Percentiles rank a stretch among this genome's conserved stretches.
Evolutionary conservation across 257 asterid genomes (phyloP).

Genomic region (Craterostigma plantagineum): DNA sequence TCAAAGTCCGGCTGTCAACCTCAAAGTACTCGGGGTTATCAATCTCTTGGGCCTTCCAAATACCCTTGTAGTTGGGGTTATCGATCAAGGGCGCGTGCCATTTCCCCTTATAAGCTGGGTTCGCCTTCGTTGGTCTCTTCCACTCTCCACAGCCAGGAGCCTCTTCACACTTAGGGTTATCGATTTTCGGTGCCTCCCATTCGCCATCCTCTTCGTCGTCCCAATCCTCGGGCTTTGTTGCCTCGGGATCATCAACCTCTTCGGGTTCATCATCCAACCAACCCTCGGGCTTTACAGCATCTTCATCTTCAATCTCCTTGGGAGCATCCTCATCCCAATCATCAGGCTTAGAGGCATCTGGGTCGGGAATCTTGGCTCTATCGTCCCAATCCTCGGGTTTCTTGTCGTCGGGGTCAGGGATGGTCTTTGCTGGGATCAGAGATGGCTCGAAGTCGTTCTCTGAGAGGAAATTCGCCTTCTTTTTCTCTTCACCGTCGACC

Average conservation of each 20-base stretch:
- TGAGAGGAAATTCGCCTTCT: constrained; percentile 67
- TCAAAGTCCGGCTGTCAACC: constrained; percentile 73
- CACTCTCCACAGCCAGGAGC: constrained; percentile 98
- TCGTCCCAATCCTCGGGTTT: constrained; percentile 99
- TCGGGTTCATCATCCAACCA: constrained; percentile 99
- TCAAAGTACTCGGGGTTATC: constrained; percentile 76
- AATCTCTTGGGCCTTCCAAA: constrained; percentile 81
- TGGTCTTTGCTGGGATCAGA: constrained; percentile 68
- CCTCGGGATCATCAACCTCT: constrained; percentile 88
- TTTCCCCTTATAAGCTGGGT: constrained; percentile 92
- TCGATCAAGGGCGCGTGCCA: constrained; percentile 80
- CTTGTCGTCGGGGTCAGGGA: constrained; percentile 95
- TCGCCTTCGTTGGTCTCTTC: constrained; percentile 78
- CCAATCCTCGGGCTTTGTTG: constrained; percentile 92
- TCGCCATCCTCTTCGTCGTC: constrained; percentile 97
- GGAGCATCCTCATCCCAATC: constrained; percentile 99
- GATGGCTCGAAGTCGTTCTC: constrained; percentile 78
- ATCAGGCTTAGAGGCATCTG: constrained; percentile 77
- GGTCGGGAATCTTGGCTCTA: constrained; percentile 82
- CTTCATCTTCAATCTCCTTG: constrained; percentile 72
- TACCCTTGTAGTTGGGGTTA: constrained; percentile 88
- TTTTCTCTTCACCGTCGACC: constrained; percentile 93
- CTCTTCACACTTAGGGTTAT: constrained; percentile 66
- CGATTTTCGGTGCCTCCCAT: constrained; percentile 94
- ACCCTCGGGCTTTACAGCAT: constrained; percentile 84